Percentiles rank a stretch among this genome's conserved stretches.
These are phyloP conservation scores for peach (Prunus persica) DNA, from an alignment of 306 rosid genomes.

Conservation along the genomic window DNA sequence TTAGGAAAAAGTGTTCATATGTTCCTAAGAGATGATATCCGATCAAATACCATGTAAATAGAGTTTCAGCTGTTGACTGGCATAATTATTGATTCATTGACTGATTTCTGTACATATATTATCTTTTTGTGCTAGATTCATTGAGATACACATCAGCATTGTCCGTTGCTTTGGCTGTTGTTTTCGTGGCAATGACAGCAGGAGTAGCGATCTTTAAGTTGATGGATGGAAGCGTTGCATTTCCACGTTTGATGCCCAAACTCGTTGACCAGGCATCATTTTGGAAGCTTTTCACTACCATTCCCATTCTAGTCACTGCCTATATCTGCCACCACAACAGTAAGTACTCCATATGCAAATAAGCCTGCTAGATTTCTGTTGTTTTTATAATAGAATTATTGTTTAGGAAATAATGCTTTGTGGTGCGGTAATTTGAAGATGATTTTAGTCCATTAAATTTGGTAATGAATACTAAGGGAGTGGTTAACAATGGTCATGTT, in stretches of 20 bases:
- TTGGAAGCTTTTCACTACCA: constrained; percentile 64
- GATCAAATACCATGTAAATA: not conserved
- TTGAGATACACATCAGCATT: constrained; percentile 64
- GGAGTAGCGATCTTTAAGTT: constrained; percentile 47
- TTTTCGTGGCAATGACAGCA: constrained; percentile 57
- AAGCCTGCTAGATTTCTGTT: not conserved
- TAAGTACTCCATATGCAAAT: constrained; percentile 22
- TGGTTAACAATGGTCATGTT: not conserved
- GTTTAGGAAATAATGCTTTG: not conserved
- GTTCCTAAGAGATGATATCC: no score
- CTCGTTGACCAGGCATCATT: constrained; percentile 48
- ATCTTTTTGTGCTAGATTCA: constrained; percentile 44
- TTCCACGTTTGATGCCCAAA: constrained; percentile 56
- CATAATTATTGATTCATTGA: not conserved
- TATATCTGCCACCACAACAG: constrained; percentile 68
- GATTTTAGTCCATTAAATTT: not conserved
- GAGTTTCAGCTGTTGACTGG: not conserved
- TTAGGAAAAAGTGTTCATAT: not conserved
- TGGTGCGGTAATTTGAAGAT: not conserved
- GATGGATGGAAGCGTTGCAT: constrained; percentile 47
- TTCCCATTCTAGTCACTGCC: constrained; percentile 64
- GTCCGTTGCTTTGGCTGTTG: constrained; percentile 59
- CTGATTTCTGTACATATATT: constrained; percentile 4
- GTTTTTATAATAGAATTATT: not conserved
- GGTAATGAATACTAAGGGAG: not conserved